Evolutionary conservation across 495 filamentous ascomycete genomes (phyloP), one percentile per base, ranked within the genome.

Genomic region (Podospora sp.): DNA sequence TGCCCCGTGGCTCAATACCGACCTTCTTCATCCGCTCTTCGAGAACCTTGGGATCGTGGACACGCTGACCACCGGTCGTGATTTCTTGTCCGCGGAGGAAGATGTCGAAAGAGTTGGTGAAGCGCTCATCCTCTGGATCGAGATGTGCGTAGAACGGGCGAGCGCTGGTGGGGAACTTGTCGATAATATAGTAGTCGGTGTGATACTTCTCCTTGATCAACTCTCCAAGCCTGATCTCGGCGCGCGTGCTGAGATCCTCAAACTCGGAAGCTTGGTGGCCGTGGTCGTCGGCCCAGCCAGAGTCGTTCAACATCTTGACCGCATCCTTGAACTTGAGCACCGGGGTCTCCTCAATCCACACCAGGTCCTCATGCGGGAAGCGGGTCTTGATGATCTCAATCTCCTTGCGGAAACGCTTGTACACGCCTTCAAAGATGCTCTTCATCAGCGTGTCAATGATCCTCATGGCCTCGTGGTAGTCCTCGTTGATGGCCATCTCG

Each of bases 71-170:
- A 60, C 94, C 93, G 1, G 90, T 92, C 5, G 94, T 88, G 68
- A 97, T 96, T 75, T 97, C 94, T 74, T 97, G 94, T 6, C 94
- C 94, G 12, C 94, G 91, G 61, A 97, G 84, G 80, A 97, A 97
- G 72, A 97, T 94, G 77, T 97, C 93, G 69, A 97, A 97, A 0
- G 94, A 96, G 78, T 97, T 97, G 51, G 93, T 97, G 72, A 85
- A 84, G 2, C 82, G 83, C 8, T 85, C 79, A 70, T 97, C 88
- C 11, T 88, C 78, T 2, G 91, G 85, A 63, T 97, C 93, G 0
- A 92, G 91, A 85, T 96, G 94, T n/a, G 94, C 91, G 70, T 97
- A 97, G 80, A 97, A 97, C 2, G 94, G 94, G 40, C 94, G 86
- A 7, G 90, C 94, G 11, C 88, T 87, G 1, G 84, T 79, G 14